Percentiles rank a stretch among this genome's conserved stretches.
Evolutionary conservation across 2,329 filamentous ascomycete species (phyloP).

Genomic region (Pseudopithomyces chartarum): DNA sequence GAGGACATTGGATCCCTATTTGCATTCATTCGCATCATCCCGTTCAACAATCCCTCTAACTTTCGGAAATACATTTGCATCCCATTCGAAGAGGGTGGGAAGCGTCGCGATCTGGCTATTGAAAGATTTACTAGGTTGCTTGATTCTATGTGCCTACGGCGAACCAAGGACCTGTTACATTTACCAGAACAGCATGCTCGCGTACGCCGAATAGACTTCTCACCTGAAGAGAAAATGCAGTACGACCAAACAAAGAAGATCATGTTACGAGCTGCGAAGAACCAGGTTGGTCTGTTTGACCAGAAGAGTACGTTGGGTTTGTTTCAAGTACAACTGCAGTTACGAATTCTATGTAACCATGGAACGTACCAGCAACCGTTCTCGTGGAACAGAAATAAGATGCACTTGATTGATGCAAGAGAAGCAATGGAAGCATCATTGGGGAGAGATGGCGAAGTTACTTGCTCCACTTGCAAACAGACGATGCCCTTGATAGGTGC

Average conservation of each 20-base stretch:
- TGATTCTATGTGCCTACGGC: slow-evolving; percentile 49
- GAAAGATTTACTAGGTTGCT: slow-evolving; percentile 35
- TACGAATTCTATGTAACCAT: slow-evolving; percentile 57
- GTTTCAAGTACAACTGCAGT: slow-evolving; percentile 54
- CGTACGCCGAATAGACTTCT: slow-evolving; percentile 39
- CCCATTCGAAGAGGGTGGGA: slow-evolving; percentile 43
- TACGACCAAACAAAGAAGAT: slow-evolving; percentile 38
- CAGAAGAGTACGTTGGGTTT: slow-evolving; percentile 48
- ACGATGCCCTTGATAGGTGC: slow-evolving; percentile 25
- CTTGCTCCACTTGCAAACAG: slow-evolving; percentile 38
- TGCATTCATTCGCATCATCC: slow-evolving; percentile 52
- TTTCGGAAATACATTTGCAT: slow-evolving; percentile 54
- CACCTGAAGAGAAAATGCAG: slow-evolving; percentile 33
- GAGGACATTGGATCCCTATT: slow-evolving; percentile 59
- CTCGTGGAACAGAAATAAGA: slow-evolving; percentile 47
- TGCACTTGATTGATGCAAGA: slow-evolving; percentile 42
- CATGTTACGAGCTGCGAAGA: slow-evolving; percentile 46
- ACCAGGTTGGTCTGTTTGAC: slow-evolving; percentile 45
- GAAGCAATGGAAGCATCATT: slow-evolving; percentile 37
- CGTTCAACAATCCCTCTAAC: slow-evolving; percentile 47
- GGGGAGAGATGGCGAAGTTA: slow-evolving; percentile 31
- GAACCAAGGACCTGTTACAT: slow-evolving; percentile 49
- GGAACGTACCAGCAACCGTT: slow-evolving; percentile 55
- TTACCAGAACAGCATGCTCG: slow-evolving; percentile 39
- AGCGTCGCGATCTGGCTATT: slow-evolving; percentile 23